phyloP scores from a whole-genome alignment of 306 rosid species.

The Rosa persica region DNA sequence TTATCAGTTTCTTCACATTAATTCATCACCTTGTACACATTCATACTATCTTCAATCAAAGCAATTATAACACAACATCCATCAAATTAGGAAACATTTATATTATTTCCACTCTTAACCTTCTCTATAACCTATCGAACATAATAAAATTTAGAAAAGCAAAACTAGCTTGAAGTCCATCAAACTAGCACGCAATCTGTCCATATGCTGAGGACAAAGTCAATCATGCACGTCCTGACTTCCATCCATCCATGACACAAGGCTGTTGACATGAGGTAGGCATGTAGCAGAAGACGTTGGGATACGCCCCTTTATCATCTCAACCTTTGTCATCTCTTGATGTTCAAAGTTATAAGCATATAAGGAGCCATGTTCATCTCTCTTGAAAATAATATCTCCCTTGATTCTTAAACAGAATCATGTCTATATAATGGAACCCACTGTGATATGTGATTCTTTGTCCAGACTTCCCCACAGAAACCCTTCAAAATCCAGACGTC shows the following conservation, averaged over 20 bases:
- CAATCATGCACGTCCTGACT: not conserved
- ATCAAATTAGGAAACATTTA: not conserved
- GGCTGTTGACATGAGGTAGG: constrained; percentile 49
- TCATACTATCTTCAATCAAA: too few relatives aligned
- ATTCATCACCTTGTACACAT: too few relatives aligned
- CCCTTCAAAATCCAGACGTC: constrained; percentile 48
- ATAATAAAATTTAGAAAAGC: not conserved
- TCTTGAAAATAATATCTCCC: constrained; percentile 44
- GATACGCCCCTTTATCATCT: not conserved
- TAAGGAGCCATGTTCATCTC: constrained; percentile 36
- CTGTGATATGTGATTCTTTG: constrained; percentile 33
- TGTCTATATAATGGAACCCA: constrained; percentile 37
- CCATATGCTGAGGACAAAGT: not conserved
- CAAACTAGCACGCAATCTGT: not conserved
- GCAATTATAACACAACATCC: not conserved
- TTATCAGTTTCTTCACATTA: not conserved
- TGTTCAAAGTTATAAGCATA: constrained; percentile 38
- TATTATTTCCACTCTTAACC: not conserved
- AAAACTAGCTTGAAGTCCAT: not conserved
- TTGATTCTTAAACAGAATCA: constrained; percentile 38
- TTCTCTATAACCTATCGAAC: not conserved
- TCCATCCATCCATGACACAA: constrained; percentile 39
- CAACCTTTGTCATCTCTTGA: constrained; percentile 32
- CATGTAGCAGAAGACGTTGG: not conserved
- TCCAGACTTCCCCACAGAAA: constrained; percentile 42